Percentiles rank a stretch among this genome's conserved stretches.
These are phyloP conservation scores for Malassezia restricta DNA, from an alignment of 1,284 basidiomycete species.

Conservation along the genomic window DNA sequence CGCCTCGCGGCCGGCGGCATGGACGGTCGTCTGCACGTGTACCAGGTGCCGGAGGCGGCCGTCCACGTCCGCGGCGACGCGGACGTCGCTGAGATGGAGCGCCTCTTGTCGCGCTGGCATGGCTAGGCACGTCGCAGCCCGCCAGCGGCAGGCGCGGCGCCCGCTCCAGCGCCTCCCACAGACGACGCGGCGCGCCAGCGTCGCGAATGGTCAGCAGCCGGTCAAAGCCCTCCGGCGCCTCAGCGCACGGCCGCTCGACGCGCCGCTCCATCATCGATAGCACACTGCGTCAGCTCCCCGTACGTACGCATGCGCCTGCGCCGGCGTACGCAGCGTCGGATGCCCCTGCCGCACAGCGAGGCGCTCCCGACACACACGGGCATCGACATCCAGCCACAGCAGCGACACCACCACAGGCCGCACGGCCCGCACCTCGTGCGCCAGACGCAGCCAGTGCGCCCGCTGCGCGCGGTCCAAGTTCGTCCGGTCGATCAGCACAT, in stretches of 20 bases:
- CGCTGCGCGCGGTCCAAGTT: slow-evolving; percentile 13
- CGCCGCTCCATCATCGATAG: slow-evolving; percentile 7
- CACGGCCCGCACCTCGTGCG: slow-evolving; percentile 3
- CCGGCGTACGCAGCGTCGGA: slow-evolving; percentile 3
- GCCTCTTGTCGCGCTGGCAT: slow-evolving; percentile 12
- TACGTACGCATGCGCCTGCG: slow-evolving; percentile 13
- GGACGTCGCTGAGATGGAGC: slow-evolving; percentile 25
- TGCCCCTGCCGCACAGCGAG: slow-evolving; percentile 4
- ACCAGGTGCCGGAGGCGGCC: slow-evolving; percentile 49
- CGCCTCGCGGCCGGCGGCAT: slow-evolving; percentile 66
- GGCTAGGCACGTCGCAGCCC: slow-evolving; percentile 1
- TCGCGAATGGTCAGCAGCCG: background rate
- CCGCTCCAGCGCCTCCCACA: background rate
- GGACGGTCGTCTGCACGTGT: slow-evolving; percentile 82
- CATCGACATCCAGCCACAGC: slow-evolving; percentile 9
- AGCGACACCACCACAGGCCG: slow-evolving; percentile 1
- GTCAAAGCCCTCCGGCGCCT: slow-evolving; percentile 13
- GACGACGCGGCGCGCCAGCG: background rate
- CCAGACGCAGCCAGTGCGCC: slow-evolving; percentile 12
- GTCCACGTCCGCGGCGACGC: slow-evolving; percentile 20
- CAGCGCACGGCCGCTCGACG: background rate
- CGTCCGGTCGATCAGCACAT: slow-evolving; percentile 18
- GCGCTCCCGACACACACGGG: slow-evolving; percentile 5
- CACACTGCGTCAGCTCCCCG: background rate
- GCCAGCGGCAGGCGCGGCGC: slow-evolving; percentile 6